Percentiles rank a stretch among this genome's conserved stretches.
Conservation (phyloP, 495 filamentous ascomycete genomes). For the Neurospora terricola region DNA sequence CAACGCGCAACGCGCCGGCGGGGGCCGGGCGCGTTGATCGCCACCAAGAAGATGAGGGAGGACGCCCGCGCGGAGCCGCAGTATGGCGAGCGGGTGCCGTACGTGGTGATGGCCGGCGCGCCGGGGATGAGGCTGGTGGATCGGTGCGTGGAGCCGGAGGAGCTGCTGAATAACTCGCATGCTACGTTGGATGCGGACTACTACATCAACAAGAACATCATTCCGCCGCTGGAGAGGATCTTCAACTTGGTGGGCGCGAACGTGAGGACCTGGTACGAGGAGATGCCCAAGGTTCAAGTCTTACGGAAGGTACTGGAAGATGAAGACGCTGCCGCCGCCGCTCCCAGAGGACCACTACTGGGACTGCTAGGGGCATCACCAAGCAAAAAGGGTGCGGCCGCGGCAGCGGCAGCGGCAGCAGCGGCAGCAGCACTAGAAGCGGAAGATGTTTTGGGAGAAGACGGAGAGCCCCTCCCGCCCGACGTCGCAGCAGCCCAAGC, state of each 20-base stretch:
- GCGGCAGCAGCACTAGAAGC: neutral
- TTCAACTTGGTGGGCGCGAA: constrained; percentile 96
- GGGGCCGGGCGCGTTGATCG: constrained; percentile 85
- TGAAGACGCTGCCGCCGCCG: neutral
- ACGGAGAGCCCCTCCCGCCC: neutral
- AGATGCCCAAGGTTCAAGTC: constrained; percentile 85
- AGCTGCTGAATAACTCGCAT: constrained; percentile 62
- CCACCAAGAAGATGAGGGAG: constrained; percentile 70
- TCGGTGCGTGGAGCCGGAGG: constrained; percentile 80
- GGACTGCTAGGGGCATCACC: neutral
- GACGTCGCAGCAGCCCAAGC: constrained; percentile 18
- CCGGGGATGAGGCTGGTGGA: constrained; percentile 81
- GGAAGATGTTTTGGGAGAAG: neutral
- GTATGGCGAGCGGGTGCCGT: constrained; percentile 90
- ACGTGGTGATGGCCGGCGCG: constrained; percentile 81
- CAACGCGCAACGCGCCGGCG: too few relatives aligned
- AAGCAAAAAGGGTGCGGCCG: neutral
- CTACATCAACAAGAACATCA: constrained; percentile 91
- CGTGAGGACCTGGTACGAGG: constrained; percentile 85
- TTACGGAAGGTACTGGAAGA: constrained; percentile 46
- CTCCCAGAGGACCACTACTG: neutral
- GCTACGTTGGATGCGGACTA: constrained; percentile 91
- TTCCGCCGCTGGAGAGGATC: constrained; percentile 89
- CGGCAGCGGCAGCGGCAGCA: neutral
- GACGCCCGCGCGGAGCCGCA: constrained; percentile 85